Evolutionary conservation across 805 yeast species (phyloP).

Genomic region (Middelhovenomyces tepae): DNA sequence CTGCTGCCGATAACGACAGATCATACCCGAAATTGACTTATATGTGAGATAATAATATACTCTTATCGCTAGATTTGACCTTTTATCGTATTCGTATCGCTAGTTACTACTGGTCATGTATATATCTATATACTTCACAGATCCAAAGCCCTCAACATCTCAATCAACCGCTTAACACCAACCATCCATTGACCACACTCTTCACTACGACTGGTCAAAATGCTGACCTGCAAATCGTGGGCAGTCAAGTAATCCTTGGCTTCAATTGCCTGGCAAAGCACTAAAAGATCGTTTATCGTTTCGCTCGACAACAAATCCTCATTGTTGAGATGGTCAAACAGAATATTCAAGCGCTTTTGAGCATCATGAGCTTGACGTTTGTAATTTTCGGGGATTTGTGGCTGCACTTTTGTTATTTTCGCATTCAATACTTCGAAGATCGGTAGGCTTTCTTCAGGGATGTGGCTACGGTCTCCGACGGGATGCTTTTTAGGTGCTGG

Average conservation of each 20-base stretch:
- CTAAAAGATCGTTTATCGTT: slow-evolving; percentile 45
- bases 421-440: slow-evolving; percentile 48
- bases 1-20: too few species aligned
- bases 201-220: slow-evolving; percentile 54
- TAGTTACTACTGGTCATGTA: too few species aligned
- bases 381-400: slow-evolving; percentile 66
- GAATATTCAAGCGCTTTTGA: slow-evolving; percentile 66
- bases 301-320: slow-evolving; percentile 53
- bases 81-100: too few species aligned
- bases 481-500: slow-evolving; percentile 34
- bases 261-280: slow-evolving; percentile 43
- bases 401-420: slow-evolving; percentile 54
- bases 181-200: slow-evolving; percentile 90
- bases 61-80: too few species aligned
- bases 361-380: slow-evolving; percentile 69
- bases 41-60: too few species aligned
- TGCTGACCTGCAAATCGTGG: slow-evolving; percentile 36
- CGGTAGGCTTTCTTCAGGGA: slow-evolving; percentile 48
- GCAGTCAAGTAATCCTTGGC: slow-evolving; percentile 54
- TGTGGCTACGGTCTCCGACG: slow-evolving; percentile 59
- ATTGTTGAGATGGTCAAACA: slow-evolving; percentile 72
- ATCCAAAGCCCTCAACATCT: slow-evolving; percentile 38
- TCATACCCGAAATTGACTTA: too few species aligned
- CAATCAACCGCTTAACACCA: slow-evolving; percentile 81
- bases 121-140: too few species aligned